Evolutionary conservation across 371 early-diverging fungal species (phyloP).

Genomic region (Mortierella sp.): DNA sequence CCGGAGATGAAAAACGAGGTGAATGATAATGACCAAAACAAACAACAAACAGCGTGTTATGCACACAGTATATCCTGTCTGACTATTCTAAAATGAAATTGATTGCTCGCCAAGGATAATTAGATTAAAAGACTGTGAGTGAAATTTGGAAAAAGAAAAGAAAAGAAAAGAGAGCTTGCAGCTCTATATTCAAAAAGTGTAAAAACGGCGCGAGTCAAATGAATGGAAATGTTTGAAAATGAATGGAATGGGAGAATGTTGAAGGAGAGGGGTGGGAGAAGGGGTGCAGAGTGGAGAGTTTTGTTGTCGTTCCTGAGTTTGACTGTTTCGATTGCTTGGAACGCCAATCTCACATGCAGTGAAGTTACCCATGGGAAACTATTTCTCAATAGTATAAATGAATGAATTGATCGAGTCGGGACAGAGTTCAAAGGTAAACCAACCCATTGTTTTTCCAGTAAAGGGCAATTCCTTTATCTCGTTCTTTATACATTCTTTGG

Average conservation of each 20-base stretch:
- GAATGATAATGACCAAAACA: not conserved
- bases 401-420: too few species aligned
- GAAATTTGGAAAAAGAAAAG: not conserved
- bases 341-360: conserved; percentile 7
- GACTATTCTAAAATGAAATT: too few species aligned
- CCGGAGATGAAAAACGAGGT: not conserved
- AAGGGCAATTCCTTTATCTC: too few species aligned
- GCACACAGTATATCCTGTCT: not conserved
- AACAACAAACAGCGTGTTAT: not conserved
- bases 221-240: not conserved
- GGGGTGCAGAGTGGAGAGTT: not conserved
- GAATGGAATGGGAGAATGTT: not conserved
- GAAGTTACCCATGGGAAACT: conserved; percentile 7
- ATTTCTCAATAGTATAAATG: not conserved
- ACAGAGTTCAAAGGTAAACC: too few species aligned
- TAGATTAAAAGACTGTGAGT: not conserved
- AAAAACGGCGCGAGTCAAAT: not conserved
- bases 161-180: not conserved
- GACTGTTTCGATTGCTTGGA: not conserved
- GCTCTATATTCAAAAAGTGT: not conserved
- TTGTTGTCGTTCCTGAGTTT: not conserved
- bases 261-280: not conserved
- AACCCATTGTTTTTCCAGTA: too few species aligned
- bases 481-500: too few species aligned
- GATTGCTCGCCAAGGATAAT: not conserved